Evolutionary conservation across 2,329 filamentous ascomycete genomes (phyloP), one percentile per base, ranked within the genome.

Genomic region (Cytospora piceicola): DNA sequence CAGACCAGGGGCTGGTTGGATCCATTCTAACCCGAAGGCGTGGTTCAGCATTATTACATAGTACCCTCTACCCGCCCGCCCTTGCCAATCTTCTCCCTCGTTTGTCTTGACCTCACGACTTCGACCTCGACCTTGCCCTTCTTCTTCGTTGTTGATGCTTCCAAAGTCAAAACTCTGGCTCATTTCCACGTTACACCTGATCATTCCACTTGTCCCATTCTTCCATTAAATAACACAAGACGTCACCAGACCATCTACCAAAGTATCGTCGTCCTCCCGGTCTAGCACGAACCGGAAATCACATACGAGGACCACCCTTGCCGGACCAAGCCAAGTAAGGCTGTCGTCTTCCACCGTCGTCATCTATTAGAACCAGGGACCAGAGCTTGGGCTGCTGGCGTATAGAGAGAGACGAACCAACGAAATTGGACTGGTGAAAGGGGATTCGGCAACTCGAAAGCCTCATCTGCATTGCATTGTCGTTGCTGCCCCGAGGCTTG

Each of bases 81-180:
- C 60, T 63, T 42, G 60, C 60, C 60, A 63, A 57, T 57, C 60
- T 63, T 46, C 39, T 63, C 53, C 61, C 61, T 52, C 61, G 51
- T 63, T 63, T 30, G 61, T 63, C 61, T 63, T 52, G 20, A 30
- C 57, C 24, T 36, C 60, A 27, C 36, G 52, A 51, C 56, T 12
- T 42, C 32, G 30, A 27, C 53, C 54, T 46, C 46, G n/a, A n/a
- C n/a, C n/a, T n/a, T n/a, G n/a, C n/a, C n/a, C n/a, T n/a, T n/a
- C n/a, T n/a, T 57, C 52, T 55, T 29, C 39, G 30, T 57, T 52
- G 30, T 57, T 30, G n/a, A 42, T 17, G 7, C 30, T 11, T 22
- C 32, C 30, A 36, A 12, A 12, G n/a, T 54, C 2, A 17, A 9
- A 46, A 51, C 30, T 51, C 15, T 15, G 7, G 22, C 30, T 53